Percentiles rank a stretch among this genome's conserved stretches.
Conservation (phyloP, 441 rosid genomes). For the Arabidopsis hybrid region DNA sequence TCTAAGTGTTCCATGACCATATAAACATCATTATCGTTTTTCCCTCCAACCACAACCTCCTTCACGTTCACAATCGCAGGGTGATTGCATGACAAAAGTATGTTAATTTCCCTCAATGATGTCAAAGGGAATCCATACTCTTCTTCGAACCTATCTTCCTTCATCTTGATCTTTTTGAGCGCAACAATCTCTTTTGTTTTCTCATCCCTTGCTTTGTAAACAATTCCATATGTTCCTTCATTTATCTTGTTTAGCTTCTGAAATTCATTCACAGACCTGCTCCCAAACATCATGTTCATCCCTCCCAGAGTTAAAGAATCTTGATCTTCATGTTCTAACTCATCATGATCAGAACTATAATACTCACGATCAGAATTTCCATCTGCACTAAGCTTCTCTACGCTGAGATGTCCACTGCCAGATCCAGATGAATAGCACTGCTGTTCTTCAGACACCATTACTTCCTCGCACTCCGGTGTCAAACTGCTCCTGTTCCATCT, state of each 20-base stretch:
- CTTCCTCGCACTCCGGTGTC: slow-evolving; percentile 57
- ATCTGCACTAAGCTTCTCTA: slow-evolving; percentile 31
- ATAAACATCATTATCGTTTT: slow-evolving; percentile 54
- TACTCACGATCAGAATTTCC: slow-evolving; percentile 38
- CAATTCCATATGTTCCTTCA: slow-evolving; percentile 92
- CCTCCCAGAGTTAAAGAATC: slow-evolving; percentile 40
- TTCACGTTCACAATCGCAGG: slow-evolving; percentile 77
- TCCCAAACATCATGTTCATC: slow-evolving; percentile 64
- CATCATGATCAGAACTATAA: slow-evolving; percentile 58
- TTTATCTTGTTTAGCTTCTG: slow-evolving; percentile 79
- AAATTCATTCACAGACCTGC: slow-evolving; percentile 71
- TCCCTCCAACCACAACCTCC: slow-evolving; percentile 73
- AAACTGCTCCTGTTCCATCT: slow-evolving; percentile 45
- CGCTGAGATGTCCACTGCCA: slow-evolving; percentile 35
- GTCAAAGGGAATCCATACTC: slow-evolving; percentile 76
- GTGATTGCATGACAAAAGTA: slow-evolving; percentile 71
- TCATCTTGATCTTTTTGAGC: slow-evolving; percentile 85
- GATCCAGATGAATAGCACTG: slow-evolving; percentile 44
- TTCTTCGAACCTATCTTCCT: slow-evolving; percentile 43
- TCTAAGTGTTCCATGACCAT: slow-evolving; percentile 97
- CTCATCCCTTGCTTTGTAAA: slow-evolving; percentile 80
- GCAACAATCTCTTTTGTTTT: slow-evolving; percentile 79
- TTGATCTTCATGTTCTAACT: slow-evolving; percentile 50
- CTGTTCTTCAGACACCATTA: slow-evolving; percentile 46
- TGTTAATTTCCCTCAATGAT: slow-evolving; percentile 84